Conservation (phyloP, 2,329 filamentous ascomycete genomes). For the Penicillium palitans region DNA sequence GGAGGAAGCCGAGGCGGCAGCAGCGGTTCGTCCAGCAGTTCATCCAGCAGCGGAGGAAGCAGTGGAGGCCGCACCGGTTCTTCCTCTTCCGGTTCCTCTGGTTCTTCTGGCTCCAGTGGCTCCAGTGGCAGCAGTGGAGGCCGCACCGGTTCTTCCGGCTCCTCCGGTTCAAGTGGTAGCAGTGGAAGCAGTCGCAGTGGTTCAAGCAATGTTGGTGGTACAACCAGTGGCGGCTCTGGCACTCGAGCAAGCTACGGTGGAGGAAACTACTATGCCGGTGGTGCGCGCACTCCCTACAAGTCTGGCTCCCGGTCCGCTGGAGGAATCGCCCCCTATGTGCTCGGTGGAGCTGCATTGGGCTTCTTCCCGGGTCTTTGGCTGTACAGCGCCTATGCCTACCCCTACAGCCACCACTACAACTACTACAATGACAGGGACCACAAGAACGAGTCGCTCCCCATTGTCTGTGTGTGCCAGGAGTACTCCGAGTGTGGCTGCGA, state of each 20-base stretch:
- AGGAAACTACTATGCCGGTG: constrained; percentile 57
- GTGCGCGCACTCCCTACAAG: constrained; percentile 53
- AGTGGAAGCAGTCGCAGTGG: constrained; percentile 26
- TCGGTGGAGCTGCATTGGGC: constrained; percentile 48
- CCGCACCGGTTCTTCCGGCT: constrained; percentile 21
- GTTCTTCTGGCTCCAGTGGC: too few species aligned
- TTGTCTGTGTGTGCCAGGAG: constrained; percentile 58
- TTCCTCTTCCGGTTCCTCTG: not conserved
- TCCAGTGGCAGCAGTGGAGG: constrained; percentile 17
- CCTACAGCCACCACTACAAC: constrained; percentile 51
- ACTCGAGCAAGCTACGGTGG: constrained; percentile 49
- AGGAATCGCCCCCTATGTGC: constrained; percentile 53
- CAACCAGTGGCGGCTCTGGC: constrained; percentile 23
- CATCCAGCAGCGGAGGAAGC: constrained; percentile 31
- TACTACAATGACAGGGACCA: constrained; percentile 49
- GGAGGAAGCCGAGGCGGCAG: constrained; percentile 40
- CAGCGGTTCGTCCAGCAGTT: constrained; percentile 27
- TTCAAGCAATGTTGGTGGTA: constrained; percentile 32
- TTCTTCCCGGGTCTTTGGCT: constrained; percentile 58
- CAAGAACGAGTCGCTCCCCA: constrained; percentile 52
- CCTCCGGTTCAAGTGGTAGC: constrained; percentile 14
- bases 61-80: constrained; percentile 28
- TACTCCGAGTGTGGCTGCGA: constrained; percentile 61
- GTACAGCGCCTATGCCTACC: constrained; percentile 57
- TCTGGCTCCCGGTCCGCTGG: constrained; percentile 47